These are phyloP conservation scores for Eudorina sp. DNA, from an alignment of 139 green algal genomes.

Conservation along the genomic window DNA sequence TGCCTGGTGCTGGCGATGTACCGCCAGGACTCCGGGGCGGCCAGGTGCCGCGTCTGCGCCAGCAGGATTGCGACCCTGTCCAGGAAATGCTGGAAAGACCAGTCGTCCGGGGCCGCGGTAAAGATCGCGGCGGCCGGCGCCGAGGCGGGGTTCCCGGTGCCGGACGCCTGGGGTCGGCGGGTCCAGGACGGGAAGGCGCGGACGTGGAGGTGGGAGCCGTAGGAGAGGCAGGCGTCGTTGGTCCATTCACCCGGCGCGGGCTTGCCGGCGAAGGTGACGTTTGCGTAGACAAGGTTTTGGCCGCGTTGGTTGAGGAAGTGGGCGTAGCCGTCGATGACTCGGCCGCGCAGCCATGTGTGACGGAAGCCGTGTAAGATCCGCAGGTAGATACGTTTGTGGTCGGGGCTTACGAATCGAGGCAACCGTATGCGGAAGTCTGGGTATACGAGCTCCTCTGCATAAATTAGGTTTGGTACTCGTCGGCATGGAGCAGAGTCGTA, in stretches of 20 bases:
- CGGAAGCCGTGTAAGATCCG: neutral
- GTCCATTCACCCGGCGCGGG: neutral
- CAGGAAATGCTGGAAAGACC: slow-evolving; percentile 12
- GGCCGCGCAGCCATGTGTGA: neutral
- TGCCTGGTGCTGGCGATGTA: neutral
- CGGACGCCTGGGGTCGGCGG: too few species aligned
- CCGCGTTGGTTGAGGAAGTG: slow-evolving; percentile 14
- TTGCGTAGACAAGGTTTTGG: slow-evolving; percentile 18
- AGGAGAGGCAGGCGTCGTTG: neutral
- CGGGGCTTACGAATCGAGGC: neutral
- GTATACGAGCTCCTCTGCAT: slow-evolving; percentile 15
- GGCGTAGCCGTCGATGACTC: neutral
- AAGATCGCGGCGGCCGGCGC: neutral
- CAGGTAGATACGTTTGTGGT: neutral
- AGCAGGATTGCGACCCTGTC: slow-evolving; percentile 1
- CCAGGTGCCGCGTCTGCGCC: slow-evolving; percentile 1
- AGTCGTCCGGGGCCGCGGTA: neutral
- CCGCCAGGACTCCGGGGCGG: neutral
- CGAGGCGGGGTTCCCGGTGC: neutral
- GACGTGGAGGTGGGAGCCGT: neutral
- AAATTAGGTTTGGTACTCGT: neutral
- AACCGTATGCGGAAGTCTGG: slow-evolving; percentile 12
- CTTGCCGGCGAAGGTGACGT: slow-evolving; percentile 3
- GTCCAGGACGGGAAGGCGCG: neutral
- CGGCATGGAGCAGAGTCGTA: neutral